These are phyloP conservation scores for Penicillium parvum DNA, from an alignment of 495 filamentous ascomycete species.

Conservation along the genomic window DNA sequence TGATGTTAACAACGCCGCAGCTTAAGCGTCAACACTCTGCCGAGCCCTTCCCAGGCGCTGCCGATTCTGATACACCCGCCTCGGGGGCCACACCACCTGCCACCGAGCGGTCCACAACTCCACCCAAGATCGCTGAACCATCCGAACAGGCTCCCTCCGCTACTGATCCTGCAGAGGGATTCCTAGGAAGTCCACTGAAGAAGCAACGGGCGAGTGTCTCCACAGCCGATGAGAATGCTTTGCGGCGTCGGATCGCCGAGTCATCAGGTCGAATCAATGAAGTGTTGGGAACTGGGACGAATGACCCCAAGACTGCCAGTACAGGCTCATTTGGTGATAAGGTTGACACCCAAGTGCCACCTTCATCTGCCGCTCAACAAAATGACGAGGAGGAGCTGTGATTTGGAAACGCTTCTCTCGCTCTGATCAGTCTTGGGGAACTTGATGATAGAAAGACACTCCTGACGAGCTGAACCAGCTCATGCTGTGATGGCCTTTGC, in stretches of 20 bases:
- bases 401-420: conserved; percentile 6
- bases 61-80: conserved; percentile 43
- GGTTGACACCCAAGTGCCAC: conserved; percentile 3
- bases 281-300: conserved; percentile 21
- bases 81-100: conserved; percentile 35
- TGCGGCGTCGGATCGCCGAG: conserved; percentile 46
- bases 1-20: conserved; percentile 41
- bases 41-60: conserved; percentile 59
- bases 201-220: conserved; percentile 72
- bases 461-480: neutral
- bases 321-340: conserved; percentile 14
- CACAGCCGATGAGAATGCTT: conserved; percentile 52
- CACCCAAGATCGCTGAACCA: conserved; percentile 27
- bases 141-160: conserved; percentile 28
- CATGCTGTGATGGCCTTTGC: neutral
- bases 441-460: neutral
- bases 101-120: conserved; percentile 39
- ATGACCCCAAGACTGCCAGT: conserved; percentile 7
- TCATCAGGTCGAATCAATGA: conserved; percentile 37
- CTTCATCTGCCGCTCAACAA: neutral
- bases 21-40: conserved; percentile 93
- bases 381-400: conserved; percentile 40
- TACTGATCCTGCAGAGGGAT: conserved; percentile 37
- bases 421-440: neutral
- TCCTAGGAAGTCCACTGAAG: conserved; percentile 77